Percentiles rank a stretch among this genome's conserved stretches.
These are phyloP conservation scores for Hanseniaspora mollemarum DNA, from an alignment of 805 yeast species.

Conservation along the genomic window DNA sequence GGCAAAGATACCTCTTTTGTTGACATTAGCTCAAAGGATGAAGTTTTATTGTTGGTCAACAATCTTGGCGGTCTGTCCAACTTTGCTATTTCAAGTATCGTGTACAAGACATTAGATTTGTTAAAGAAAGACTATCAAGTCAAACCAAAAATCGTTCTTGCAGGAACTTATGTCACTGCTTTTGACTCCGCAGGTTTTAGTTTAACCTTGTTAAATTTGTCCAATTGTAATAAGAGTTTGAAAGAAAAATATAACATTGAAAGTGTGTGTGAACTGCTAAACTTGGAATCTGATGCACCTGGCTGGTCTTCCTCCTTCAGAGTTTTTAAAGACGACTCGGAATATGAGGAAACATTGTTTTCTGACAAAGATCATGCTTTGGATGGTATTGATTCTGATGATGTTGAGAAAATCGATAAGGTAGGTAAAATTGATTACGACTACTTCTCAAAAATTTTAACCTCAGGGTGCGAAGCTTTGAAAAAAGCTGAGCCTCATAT, in stretches of 20 bases:
- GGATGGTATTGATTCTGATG: conserved; percentile 23
- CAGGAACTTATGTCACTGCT: conserved; percentile 79
- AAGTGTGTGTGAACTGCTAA: conserved; percentile 44
- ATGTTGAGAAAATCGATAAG: conserved; percentile 26
- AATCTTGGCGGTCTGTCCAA: conserved; percentile 84
- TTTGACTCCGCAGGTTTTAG: conserved; percentile 88
- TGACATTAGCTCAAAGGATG: conserved; percentile 47
- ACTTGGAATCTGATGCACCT: conserved; percentile 63
- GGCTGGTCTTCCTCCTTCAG: conserved; percentile 50
- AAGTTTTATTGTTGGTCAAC: conserved; percentile 60
- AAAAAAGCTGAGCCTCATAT: conserved; percentile 68
- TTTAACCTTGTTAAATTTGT: conserved; percentile 62
- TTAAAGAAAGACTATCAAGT: conserved; percentile 44
- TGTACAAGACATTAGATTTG: conserved; percentile 44
- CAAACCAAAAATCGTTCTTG: conserved; percentile 54
- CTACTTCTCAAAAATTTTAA: conserved; percentile 31
- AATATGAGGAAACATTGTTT: conserved; percentile 22
- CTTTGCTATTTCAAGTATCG: conserved; percentile 64
- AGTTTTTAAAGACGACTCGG: conserved; percentile 26
- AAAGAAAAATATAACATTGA: conserved; percentile 30
- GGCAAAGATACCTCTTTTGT: conserved; percentile 79
- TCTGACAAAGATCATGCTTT: background rate
- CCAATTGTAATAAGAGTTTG: conserved; percentile 36
- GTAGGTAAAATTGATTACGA: conserved; percentile 32
- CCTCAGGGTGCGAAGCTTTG: conserved; percentile 41